Conservation (phyloP, 1,139 yeast species). For the Magnusiomyces paraingens region DNA sequence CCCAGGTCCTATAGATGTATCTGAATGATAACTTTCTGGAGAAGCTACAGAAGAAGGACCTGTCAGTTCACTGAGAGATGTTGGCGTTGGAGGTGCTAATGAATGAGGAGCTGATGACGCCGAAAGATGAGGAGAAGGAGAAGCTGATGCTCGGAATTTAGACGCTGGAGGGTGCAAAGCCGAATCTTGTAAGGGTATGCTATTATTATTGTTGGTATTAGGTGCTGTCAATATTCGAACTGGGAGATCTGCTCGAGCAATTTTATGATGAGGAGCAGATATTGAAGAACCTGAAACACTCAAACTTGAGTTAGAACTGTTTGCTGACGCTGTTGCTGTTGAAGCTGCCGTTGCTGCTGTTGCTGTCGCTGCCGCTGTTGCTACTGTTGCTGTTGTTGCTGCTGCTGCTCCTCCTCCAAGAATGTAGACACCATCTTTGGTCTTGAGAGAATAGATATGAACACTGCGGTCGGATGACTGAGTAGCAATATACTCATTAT, state of each 20-base stretch:
- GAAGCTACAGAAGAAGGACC: conserved; percentile 13
- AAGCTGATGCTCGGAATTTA: conserved; percentile 1
- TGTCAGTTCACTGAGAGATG: conserved; percentile 7
- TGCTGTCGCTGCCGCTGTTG: too few species aligned
- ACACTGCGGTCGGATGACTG: conserved; percentile 88
- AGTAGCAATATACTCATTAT: conserved; percentile 66
- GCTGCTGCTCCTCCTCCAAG: conserved; percentile 31
- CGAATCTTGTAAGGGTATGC: conserved; percentile 5
- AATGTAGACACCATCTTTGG: conserved; percentile 33
- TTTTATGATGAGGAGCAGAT: conserved; percentile 12
- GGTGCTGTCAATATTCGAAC: background rate
- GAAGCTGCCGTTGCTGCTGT: too few species aligned
- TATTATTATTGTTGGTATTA: background rate
- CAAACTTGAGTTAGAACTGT: conserved; percentile 11
- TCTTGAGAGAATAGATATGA: conserved; percentile 48
- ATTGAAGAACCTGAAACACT: background rate
- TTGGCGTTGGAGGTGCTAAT: conserved; percentile 9
- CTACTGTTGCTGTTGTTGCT: too few species aligned
- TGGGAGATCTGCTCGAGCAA: conserved; percentile 14
- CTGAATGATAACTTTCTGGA: conserved; percentile 12
- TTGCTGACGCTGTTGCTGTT: conserved; percentile 1
- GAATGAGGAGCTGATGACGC: background rate
- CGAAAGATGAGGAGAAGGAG: background rate
- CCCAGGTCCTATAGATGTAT: conserved; percentile 13
- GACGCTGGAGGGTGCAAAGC: conserved; percentile 16